Evolutionary conservation across 768 basidiomycete species (phyloP).

Genomic region (Dioszegia aurantiaca): DNA sequence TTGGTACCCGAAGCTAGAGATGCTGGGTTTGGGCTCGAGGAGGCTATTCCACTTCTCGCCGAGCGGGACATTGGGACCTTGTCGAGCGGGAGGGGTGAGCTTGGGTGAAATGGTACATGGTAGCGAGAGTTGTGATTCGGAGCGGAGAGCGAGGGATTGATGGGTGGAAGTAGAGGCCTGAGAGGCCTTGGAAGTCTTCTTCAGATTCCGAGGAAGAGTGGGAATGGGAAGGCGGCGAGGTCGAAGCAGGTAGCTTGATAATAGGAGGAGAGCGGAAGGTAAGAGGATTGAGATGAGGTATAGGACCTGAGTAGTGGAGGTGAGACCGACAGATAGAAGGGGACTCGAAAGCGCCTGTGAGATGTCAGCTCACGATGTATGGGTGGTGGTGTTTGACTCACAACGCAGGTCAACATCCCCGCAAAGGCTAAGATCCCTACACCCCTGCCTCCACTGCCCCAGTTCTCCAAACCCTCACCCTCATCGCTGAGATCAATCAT

Average conservation of each 20-base stretch:
- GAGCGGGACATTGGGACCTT: conserved; percentile 16
- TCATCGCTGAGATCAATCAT: conserved; percentile 23
- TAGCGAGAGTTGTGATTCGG: conserved; percentile 38
- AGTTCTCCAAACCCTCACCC: conserved; percentile 31
- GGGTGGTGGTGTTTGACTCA: conserved; percentile 17
- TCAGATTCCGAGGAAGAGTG: conserved; percentile 15
- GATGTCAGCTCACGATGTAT: background rate
- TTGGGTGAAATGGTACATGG: conserved; percentile 39
- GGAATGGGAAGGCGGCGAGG: conserved; percentile 19
- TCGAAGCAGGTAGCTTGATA: conserved; percentile 33
- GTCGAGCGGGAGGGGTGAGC: conserved; percentile 32
- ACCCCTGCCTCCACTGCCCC: conserved; percentile 28
- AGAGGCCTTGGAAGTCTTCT: conserved; percentile 15
- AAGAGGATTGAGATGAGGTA: conserved; percentile 28
- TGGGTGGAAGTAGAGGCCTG: conserved; percentile 25
- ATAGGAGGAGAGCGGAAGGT: conserved; percentile 23
- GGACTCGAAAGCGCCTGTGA: conserved; percentile 28
- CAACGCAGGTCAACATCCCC: conserved; percentile 27
- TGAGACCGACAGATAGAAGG: conserved; percentile 20
- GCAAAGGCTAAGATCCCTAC: conserved; percentile 28
- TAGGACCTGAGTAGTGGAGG: conserved; percentile 11
- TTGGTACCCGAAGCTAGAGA: conserved; percentile 30
- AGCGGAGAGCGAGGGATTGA: conserved; percentile 33
- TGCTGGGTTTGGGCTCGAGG: conserved; percentile 36
- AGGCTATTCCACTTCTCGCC: conserved; percentile 22